Base-by-base conservation (phyloP, 2,329 filamentous ascomycete genomes). In the Aspergillus pseudonomiae region DNA sequence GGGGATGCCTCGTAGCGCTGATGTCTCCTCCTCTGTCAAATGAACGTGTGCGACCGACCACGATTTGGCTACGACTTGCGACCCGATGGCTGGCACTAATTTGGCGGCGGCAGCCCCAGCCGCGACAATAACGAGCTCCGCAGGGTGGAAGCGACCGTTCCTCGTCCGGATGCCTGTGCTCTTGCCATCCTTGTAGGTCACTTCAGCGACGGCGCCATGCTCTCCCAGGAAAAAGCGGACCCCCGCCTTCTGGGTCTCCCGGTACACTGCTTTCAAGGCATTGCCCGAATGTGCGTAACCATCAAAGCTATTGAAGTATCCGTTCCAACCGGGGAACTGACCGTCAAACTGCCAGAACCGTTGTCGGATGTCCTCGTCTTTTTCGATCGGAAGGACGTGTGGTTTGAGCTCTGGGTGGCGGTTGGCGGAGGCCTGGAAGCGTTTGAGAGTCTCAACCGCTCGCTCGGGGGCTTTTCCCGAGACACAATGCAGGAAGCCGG, bases 21-120 rank as follows among this genome's bases (percentile, higher is more conserved):
- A 79, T 0, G 83, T 81, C 71, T 90, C 87, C 0, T 81, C 80
- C 6, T 84, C 79, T 0, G 81, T 86, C 1, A 89, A 79, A 55
- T 84, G 82, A 2, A 89, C 78, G 68, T 89, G 87, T 0, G 84
- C 86, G 1, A 90, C 82, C 0, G 84, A 83, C 84, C 86, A 89
- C 0, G 81, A 83, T 61, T 85, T 85, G 5, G 86, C 87, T 0
- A 82, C 81, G 3, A 87, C 79, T 45, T 85, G 83, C 0, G 72
- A 73, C 2, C 83, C 83, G 1, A 86, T 71, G 19, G 82, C 75
- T 0, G 87, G 86, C 2, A 84, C 68, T 0, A 89, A 72, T 0
- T 71, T 76, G 1, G 80, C 80, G 0, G 79, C 81, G 6, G 78
- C 79, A 0, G 86, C 86, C 0, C 87, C 87, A 0, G 82, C 77